Percentiles rank a stretch among this genome's conserved stretches.
These are phyloP conservation scores for Mycena floridula DNA, from an alignment of 768 basidiomycete genomes.

Conservation along the genomic window DNA sequence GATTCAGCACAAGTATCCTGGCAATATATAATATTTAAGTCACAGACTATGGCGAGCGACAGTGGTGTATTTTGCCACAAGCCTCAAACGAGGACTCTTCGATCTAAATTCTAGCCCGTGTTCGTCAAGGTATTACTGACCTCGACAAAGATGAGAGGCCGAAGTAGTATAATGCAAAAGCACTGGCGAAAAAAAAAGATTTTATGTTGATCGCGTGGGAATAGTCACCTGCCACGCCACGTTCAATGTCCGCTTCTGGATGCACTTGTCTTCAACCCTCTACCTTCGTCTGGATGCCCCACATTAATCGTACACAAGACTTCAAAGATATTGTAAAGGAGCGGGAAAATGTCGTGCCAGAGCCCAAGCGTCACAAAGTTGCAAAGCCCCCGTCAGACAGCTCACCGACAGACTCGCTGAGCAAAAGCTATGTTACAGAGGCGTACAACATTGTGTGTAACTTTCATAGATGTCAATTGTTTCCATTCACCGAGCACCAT, in stretches of 20 bases:
- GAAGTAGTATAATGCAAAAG: too few relatives aligned
- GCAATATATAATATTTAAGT: conserved; percentile 20
- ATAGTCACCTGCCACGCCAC: too few relatives aligned
- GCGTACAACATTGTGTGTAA: conserved; percentile 62
- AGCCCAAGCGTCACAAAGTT: conserved; percentile 47
- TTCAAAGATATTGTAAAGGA: conserved; percentile 49
- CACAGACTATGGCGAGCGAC: conserved; percentile 55
- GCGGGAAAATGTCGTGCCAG: conserved; percentile 33
- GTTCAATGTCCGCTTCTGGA: too few relatives aligned
- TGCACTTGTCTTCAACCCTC: too few relatives aligned
- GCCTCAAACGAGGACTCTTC: conserved; percentile 71
- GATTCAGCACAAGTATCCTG: not conserved
- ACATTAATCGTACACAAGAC: conserved; percentile 53
- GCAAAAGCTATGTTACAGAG: conserved; percentile 67
- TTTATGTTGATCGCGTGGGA: too few relatives aligned
- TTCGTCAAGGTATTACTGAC: too few relatives aligned
- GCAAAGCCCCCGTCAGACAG: conserved; percentile 29
- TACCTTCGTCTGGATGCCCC: too few relatives aligned
- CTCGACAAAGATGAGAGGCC: too few relatives aligned
- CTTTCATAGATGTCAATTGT: not conserved
- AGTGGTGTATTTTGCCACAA: conserved; percentile 42
- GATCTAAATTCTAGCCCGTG: too few relatives aligned
- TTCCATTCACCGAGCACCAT: not conserved
- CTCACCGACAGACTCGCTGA: conserved; percentile 35
- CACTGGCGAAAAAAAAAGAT: too few relatives aligned